phyloP scores from a whole-genome alignment of 768 basidiomycete species.

The Mycena epipterygia region DNA sequence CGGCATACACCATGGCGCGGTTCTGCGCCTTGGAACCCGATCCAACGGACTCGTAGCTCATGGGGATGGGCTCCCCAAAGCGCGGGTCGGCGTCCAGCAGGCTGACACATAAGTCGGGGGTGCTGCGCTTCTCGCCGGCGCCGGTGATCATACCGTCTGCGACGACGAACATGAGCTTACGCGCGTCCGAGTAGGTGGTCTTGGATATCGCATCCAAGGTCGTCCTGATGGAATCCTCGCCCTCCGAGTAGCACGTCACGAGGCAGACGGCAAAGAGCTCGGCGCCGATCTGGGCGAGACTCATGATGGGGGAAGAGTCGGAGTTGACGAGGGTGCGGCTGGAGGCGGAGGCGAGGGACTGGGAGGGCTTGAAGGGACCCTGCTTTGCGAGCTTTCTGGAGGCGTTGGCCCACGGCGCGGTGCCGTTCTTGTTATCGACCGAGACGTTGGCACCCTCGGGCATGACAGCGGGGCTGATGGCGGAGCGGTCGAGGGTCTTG shows the following conservation, averaged over 20 bases:
- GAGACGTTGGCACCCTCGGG: constrained; percentile 96
- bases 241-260: constrained; percentile 98
- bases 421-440: constrained; percentile 91
- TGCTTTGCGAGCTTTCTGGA: constrained; percentile 65
- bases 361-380: constrained; percentile 53
- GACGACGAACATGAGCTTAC: constrained; percentile 94
- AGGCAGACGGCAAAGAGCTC: constrained; percentile 96
- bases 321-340: constrained; percentile 69
- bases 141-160: constrained; percentile 99
- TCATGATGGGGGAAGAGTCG: constrained; percentile 77
- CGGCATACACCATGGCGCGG: constrained; percentile 98
- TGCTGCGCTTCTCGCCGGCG: constrained; percentile 94
- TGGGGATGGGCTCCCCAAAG: constrained; percentile 95
- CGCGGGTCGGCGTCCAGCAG: constrained; percentile 93
- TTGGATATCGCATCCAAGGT: constrained; percentile 94
- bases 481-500: constrained; percentile 81
- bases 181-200: constrained; percentile 91
- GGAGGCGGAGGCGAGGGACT: constrained; percentile 64
- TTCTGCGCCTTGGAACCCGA: constrained; percentile 92
- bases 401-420: constrained; percentile 91
- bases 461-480: constrained; percentile 95
- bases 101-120: constrained; percentile 96
- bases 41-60: constrained; percentile 94
- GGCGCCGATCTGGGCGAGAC: constrained; percentile 90
- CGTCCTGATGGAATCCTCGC: constrained; percentile 90